Evolutionary conservation across 306 rosid genomes (phyloP).

Genomic region (Quercus engelmannii): DNA sequence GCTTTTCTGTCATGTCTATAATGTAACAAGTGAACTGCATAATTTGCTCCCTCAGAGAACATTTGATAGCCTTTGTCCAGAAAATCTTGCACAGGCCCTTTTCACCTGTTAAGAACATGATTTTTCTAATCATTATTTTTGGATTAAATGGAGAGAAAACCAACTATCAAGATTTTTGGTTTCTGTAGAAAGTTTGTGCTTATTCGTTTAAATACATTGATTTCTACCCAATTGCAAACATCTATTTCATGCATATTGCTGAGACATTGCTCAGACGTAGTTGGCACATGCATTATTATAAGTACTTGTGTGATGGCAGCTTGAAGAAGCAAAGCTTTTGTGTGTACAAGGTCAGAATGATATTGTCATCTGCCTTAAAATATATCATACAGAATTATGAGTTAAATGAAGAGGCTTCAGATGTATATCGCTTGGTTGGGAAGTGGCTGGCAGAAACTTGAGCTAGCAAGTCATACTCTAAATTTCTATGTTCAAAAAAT

Average conservation of each 20-base stretch:
- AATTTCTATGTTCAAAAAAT: too few species aligned
- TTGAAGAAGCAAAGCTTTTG: neutral
- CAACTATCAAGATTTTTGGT: neutral
- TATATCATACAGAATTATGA: conserved; percentile 48
- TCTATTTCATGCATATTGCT: neutral
- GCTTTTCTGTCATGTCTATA: neutral
- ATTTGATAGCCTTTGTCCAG: neutral
- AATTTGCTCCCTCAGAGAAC: neutral
- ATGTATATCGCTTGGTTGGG: conserved; percentile 78
- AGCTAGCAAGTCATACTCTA: conserved; percentile 28
- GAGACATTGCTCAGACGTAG: neutral
- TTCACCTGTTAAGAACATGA: neutral
- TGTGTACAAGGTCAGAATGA: conserved; percentile 85
- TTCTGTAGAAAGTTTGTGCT: neutral
- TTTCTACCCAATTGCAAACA: neutral
- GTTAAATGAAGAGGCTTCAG: conserved; percentile 68
- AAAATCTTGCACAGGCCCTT: neutral
- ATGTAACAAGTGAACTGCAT: neutral
- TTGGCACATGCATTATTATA: conserved; percentile 3
- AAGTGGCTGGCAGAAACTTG: conserved; percentile 98
- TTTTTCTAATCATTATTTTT: neutral
- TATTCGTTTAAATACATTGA: neutral
- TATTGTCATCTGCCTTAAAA: conserved; percentile 81
- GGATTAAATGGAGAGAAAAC: neutral
- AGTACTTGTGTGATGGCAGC: neutral